Percentiles rank a stretch among this genome's conserved stretches.
These are phyloP conservation scores for Antitrichia curtipendula DNA, from an alignment of 225 moss, liverwort and hornwort genomes.

Conservation along the genomic window DNA sequence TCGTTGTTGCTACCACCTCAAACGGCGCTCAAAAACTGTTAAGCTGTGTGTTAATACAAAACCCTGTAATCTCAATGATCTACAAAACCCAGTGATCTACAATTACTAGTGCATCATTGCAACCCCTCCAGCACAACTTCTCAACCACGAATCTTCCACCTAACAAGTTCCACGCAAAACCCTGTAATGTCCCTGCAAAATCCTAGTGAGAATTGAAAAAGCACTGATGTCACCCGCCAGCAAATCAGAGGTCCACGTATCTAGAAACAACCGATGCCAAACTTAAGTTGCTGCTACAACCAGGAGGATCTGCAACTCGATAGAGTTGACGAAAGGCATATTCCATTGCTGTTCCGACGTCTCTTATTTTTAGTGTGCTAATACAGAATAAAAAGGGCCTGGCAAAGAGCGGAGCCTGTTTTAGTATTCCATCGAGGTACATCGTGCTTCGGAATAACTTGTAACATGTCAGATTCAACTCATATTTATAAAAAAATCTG, in stretches of 20 bases:
- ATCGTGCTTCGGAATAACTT: background rate
- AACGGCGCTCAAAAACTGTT: background rate
- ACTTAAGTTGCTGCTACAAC: no score
- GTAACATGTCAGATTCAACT: background rate
- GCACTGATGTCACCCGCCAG: no score
- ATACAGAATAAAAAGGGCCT: background rate
- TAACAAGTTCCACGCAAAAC: background rate
- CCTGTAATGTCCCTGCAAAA: background rate
- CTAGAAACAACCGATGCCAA: no score
- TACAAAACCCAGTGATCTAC: background rate
- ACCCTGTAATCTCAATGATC: background rate
- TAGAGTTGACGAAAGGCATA: background rate
- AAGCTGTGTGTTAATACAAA: background rate
- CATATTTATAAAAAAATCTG: background rate
- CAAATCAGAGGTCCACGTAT: no score
- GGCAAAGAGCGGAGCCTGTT: background rate
- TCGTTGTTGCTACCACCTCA: background rate
- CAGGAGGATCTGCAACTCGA: no score
- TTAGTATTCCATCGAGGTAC: background rate
- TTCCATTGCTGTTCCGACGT: background rate
- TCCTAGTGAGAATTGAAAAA: background rate
- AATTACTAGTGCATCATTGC: background rate
- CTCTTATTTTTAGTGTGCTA: background rate
- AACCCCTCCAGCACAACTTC: background rate
- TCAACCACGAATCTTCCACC: background rate